These are phyloP conservation scores for Microcyclospora tardicrescens DNA, from an alignment of 2,329 filamentous ascomycete genomes.

Conservation along the genomic window DNA sequence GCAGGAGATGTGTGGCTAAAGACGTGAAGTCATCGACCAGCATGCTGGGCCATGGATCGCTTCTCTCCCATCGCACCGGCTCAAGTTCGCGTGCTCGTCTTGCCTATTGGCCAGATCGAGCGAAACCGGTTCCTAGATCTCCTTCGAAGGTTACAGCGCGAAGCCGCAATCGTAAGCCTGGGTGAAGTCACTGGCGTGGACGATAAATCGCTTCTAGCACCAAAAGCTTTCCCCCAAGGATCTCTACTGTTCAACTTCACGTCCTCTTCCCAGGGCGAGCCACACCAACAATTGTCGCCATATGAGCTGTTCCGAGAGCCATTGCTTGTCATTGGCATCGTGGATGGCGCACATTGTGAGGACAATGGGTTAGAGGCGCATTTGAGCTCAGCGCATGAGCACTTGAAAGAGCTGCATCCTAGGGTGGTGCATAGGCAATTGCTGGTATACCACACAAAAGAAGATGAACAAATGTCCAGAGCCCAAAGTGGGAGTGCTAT, in stretches of 20 bases:
- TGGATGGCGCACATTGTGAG: slow-evolving; percentile 56
- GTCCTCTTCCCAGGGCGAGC: slow-evolving; percentile 64
- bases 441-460: slow-evolving; percentile 1
- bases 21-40: slow-evolving; percentile 1
- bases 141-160: slow-evolving; percentile 60
- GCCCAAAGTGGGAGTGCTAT: slow-evolving; percentile 5
- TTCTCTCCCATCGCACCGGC: slow-evolving; percentile 84
- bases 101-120: slow-evolving; percentile 79
- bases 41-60: slow-evolving; percentile 44
- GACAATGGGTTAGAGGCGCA: slow-evolving; percentile 34
- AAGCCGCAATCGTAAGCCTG: slow-evolving; percentile 54
- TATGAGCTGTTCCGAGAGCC: slow-evolving; percentile 86
- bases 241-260: slow-evolving; percentile 80
- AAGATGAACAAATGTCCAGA: too few relatives aligned
- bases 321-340: slow-evolving; percentile 69
- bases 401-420: slow-evolving; percentile 20
- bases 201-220: slow-evolving; percentile 45
- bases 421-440: slow-evolving; percentile 22
- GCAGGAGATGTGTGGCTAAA: not conserved
- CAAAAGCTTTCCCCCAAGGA: slow-evolving; percentile 72
- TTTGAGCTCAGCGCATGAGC: slow-evolving; percentile 16
- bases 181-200: slow-evolving; percentile 8
- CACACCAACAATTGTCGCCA: slow-evolving; percentile 66
- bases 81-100: slow-evolving; percentile 72
- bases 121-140: slow-evolving; percentile 68